Base-by-base conservation (phyloP, 768 basidiomycete genomes). In the Lactarius quietus region DNA sequence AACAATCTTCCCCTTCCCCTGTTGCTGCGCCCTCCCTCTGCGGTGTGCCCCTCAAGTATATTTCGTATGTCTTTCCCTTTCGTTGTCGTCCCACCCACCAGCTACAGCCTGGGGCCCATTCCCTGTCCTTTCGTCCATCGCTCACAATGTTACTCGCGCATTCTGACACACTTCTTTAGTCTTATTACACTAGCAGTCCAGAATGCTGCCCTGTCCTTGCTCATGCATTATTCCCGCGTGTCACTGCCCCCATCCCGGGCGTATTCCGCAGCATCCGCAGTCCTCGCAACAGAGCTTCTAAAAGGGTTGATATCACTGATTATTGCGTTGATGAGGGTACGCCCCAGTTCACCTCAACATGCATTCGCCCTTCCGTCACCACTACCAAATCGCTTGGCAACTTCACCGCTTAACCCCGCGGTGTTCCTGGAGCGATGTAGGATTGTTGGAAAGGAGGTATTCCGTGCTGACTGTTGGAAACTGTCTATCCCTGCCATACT, bases 151-250 rank as follows among this genome's bases (percentile, higher is more conserved):
- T 33, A 23, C 36, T 3, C 23, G 20, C 55, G 4, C 17, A 12
- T 57, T 33, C 38, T 65, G 36, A 65, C 58, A 53, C 36, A 20
- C 66, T 61, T 45, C 48, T 45, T n/a, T 72, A 92, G 90, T 59
- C 82, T 92, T 63, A 81, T 91, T 65, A 90, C 88, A n/a, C 83
- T 95, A 74, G 93, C 93, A 57, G 84, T 94, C 58, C 95, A 98
- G 79, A 98, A 98, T 78, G 93, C 93, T 26, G 79, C 86, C 62
- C 75, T 98, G 62, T 91, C 93, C 38, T 85, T 98, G 75, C 89
- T 98, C 74, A 95, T 98, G 92, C 95, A 97, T 79, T 92, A 96
- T 77, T 97, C 96, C 43, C 87, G 95, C 68, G 88, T 92, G 59
- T 88, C 90, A 12, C 84, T 86, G 20, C 81, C 91, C 3, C 84